Percentiles rank a stretch among this genome's conserved stretches.
Conservation (phyloP, 1,284 basidiomycete genomes). For the Ustilago xerochloae region DNA sequence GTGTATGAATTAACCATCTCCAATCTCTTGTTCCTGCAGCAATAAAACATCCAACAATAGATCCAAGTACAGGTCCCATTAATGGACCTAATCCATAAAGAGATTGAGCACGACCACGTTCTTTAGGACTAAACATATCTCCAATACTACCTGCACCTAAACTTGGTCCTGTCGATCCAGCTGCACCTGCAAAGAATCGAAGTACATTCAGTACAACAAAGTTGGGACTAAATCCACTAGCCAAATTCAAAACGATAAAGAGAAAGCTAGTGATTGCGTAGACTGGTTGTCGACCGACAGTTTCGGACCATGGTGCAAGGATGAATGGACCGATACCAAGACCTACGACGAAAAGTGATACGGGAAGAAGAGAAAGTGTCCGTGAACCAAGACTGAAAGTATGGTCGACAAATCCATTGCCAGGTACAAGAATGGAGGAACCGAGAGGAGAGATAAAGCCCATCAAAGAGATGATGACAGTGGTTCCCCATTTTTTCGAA, state of each 20-base stretch:
- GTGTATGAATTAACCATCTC: conserved; percentile 55
- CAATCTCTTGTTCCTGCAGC: conserved; percentile 36
- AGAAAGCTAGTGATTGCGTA: conserved; percentile 64
- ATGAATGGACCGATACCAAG: conserved; percentile 69
- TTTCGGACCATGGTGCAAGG: conserved; percentile 70
- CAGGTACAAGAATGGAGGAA: conserved; percentile 59
- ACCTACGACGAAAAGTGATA: conserved; percentile 57
- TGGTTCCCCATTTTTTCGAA: conserved; percentile 52
- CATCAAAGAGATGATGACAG: conserved; percentile 59
- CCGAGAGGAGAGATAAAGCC: conserved; percentile 64
- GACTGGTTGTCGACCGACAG: conserved; percentile 70
- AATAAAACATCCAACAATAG: conserved; percentile 56
- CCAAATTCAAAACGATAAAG: conserved; percentile 68
- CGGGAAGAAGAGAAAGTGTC: conserved; percentile 49
- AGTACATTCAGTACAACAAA: conserved; percentile 62
- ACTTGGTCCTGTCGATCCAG: conserved; percentile 57
- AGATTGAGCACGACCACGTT: conserved; percentile 50
- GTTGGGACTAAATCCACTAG: conserved; percentile 58
- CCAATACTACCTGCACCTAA: conserved; percentile 60
- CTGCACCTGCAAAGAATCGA: conserved; percentile 56
- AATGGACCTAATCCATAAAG: conserved; percentile 59
- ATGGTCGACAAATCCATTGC: conserved; percentile 38
- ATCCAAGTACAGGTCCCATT: conserved; percentile 59
- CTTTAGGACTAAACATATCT: conserved; percentile 59
- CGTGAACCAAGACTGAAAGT: conserved; percentile 40